Evolutionary conservation across 805 yeast genomes (phyloP).

Genomic region (Ogataea paraovalis): DNA sequence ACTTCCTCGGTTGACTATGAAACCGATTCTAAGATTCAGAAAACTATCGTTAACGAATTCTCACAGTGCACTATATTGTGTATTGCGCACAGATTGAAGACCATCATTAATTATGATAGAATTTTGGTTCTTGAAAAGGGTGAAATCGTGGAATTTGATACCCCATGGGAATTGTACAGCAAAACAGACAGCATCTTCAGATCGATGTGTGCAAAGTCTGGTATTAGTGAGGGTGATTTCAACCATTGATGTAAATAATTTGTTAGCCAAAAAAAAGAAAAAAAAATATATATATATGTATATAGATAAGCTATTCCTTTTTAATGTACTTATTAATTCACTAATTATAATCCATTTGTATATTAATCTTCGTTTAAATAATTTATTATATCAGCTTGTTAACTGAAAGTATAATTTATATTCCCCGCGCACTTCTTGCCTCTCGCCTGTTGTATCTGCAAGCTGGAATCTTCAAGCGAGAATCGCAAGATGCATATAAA

Average conservation of each 20-base stretch:
- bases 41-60: slow-evolving; percentile 56
- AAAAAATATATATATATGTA: background rate
- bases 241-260: background rate
- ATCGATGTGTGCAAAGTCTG: slow-evolving; percentile 48
- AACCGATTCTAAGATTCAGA: slow-evolving; percentile 63
- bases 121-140: slow-evolving; percentile 61
- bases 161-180: slow-evolving; percentile 44
- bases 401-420: too few relatives aligned
- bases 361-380: too few relatives aligned
- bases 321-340: background rate
- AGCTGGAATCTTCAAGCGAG: background rate
- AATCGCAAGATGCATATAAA: too few relatives aligned
- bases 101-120: slow-evolving; percentile 56
- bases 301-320: background rate
- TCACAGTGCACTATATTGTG: slow-evolving; percentile 61
- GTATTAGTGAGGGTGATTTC: slow-evolving; percentile 40
- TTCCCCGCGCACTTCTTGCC: too few relatives aligned
- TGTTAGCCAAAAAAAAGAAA: too few relatives aligned
- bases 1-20: slow-evolving; percentile 74
- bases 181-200: slow-evolving; percentile 41
- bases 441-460: too few relatives aligned
- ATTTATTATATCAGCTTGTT: too few relatives aligned
- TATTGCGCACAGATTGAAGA: slow-evolving; percentile 68
- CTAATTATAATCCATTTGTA: background rate
- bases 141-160: slow-evolving; percentile 47